Base-by-base conservation (phyloP, 306 rosid genomes). In the Rosa chinensis region DNA sequence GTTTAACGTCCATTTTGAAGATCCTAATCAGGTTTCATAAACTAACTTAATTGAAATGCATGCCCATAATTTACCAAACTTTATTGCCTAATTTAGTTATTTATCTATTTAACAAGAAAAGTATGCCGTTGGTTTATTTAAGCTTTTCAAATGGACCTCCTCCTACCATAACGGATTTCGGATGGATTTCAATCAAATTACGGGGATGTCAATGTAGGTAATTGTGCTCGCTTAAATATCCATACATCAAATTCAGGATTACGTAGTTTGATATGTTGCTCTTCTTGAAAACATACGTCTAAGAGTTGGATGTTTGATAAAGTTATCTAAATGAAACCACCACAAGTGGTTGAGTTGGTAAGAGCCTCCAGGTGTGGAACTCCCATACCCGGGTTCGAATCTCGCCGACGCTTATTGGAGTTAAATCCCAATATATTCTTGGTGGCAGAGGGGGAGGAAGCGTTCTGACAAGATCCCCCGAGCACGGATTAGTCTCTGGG, bases 71-170 rank as follows among this genome's bases (percentile, higher is more conserved):
- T 4, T n/a, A 35, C 9, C 68, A 23, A 75, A 75, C 43, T 75
- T 44, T 73, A 45, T 40, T n/a, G 40, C 59, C 66, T 66, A 74
- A 35, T 55, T 13, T 63, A 63, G 42, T 63, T 32, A 28, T 25
- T 13, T 63, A 63, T 63, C 69, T 10, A 13, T 28, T 32, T 32
- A 28, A 32, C 39, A 32, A 63, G 42, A 14, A 32, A 63, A 63
- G 40, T 32, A 32, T 61, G 16, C 40, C 11, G 39, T 5, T 11
- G 17, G 40, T 25, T 23, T 11, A 61, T 48, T 69, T 69, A 10
- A 77, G 73, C 50, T 63, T 82, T 82, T 7, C 82, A 83, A 83
- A 52, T 42, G 76, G 82, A 73, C 45, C 70, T 20, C 77, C 80
- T 82, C 88, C 89, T 50, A 85, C 76, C 18, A 62, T 25, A 40